phyloP scores from a whole-genome alignment of 768 basidiomycete species.

The Phlebiopsis flavidoalba region DNA sequence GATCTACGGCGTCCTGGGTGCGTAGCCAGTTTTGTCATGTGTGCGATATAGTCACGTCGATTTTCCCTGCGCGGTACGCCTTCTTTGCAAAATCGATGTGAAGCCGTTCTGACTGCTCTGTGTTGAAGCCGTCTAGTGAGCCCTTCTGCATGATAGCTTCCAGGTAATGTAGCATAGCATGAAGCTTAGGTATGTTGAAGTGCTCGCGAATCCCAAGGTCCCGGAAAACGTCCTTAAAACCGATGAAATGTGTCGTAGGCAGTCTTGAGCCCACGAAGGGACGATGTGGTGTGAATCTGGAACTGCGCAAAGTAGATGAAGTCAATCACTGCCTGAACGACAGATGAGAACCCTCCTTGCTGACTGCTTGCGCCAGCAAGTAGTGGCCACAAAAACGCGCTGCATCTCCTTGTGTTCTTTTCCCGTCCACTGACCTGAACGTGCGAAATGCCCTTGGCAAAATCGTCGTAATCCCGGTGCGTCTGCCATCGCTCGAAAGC shows the following conservation, averaged over 20 bases:
- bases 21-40: slow-evolving; percentile 22
- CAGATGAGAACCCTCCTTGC: slow-evolving; percentile 18
- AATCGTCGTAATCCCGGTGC: slow-evolving; percentile 32
- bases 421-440: slow-evolving; percentile 36
- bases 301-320: slow-evolving; percentile 37
- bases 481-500: slow-evolving; percentile 25
- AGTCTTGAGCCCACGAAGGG: slow-evolving; percentile 13
- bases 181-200: slow-evolving; percentile 26
- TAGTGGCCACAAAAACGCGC: slow-evolving; percentile 15
- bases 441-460: slow-evolving; percentile 35
- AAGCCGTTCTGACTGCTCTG: slow-evolving; percentile 23
- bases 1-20: slow-evolving; percentile 11
- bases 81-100: no score
- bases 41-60: slow-evolving; percentile 17
- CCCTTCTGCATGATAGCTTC: slow-evolving; percentile 15
- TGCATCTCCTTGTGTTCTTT: slow-evolving; percentile 30
- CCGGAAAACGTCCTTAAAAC: slow-evolving; percentile 13
- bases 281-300: slow-evolving; percentile 25
- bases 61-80: slow-evolving; percentile 23
- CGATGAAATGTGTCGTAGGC: slow-evolving; percentile 26
- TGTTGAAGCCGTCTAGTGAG: slow-evolving; percentile 22
- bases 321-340: slow-evolving; percentile 30
- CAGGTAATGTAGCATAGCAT: slow-evolving; percentile 18
- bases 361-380: slow-evolving; percentile 14
- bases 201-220: slow-evolving; percentile 10